Conservation (phyloP, 495 filamentous ascomycete genomes). For the Aspergillus panamensis region DNA sequence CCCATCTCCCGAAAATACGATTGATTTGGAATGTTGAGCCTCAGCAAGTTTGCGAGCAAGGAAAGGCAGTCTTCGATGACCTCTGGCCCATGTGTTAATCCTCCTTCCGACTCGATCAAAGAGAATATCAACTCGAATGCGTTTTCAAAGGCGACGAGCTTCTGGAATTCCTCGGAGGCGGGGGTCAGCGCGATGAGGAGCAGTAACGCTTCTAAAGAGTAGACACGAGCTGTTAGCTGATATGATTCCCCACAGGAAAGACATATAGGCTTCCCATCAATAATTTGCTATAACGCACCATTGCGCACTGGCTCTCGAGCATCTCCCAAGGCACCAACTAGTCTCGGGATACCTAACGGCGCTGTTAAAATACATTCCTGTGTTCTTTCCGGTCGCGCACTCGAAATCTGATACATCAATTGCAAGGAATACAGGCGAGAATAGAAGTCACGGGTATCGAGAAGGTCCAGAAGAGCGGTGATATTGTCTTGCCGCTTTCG, state of each 20-base stretch:
- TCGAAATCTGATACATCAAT: constrained; percentile 78
- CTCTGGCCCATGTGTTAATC: constrained; percentile 79
- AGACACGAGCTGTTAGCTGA: constrained; percentile 16
- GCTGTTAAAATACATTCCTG: constrained; percentile 92
- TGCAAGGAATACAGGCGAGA: constrained; percentile 90
- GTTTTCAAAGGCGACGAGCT: constrained; percentile 91
- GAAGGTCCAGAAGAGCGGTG: constrained; percentile 79
- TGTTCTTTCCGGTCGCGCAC: constrained; percentile 87
- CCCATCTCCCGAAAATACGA: constrained; percentile 91
- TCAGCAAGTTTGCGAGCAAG: constrained; percentile 84
- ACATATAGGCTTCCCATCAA: background rate
- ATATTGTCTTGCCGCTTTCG: constrained; percentile 90
- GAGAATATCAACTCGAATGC: constrained; percentile 83
- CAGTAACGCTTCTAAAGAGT: constrained; percentile 56
- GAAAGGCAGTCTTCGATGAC: constrained; percentile 93
- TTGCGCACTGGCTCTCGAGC: constrained; percentile 84
- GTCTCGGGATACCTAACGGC: constrained; percentile 79
- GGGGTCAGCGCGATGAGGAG: constrained; percentile 67
- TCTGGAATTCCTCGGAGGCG: constrained; percentile 78
- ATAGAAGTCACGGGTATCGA: constrained; percentile 87
- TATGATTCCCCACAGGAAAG: background rate
- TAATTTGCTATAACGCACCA: constrained; percentile 48
- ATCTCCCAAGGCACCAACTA: constrained; percentile 82
- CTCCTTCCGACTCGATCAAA: constrained; percentile 78
- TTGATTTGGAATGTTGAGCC: constrained; percentile 87